Percentiles rank a stretch among this genome's conserved stretches.
phyloP scores from a whole-genome alignment of 805 yeast species.

The Metschnikowia baotianmanensis region DNA sequence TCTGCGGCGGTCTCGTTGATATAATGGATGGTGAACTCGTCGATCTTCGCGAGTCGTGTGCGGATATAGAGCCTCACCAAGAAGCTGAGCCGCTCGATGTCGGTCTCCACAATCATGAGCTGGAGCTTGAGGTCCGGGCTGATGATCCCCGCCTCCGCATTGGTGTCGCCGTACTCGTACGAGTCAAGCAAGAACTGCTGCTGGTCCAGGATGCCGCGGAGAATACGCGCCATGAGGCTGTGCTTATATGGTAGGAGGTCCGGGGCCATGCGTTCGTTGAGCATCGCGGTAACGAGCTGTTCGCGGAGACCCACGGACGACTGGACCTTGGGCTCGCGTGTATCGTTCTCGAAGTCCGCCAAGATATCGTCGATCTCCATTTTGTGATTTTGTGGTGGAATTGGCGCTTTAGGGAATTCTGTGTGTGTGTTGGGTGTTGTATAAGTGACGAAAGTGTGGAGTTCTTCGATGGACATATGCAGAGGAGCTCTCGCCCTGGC shows the following conservation, averaged over 20 bases:
- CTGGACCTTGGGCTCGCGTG: slow-evolving; percentile 10
- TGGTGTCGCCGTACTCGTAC: slow-evolving; percentile 65
- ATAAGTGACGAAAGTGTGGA: too few relatives aligned
- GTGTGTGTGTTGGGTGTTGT: too few relatives aligned
- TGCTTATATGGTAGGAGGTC: slow-evolving; percentile 77
- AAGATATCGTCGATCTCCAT: slow-evolving; percentile 72
- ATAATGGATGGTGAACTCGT: slow-evolving; percentile 61
- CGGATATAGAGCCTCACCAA: slow-evolving; percentile 79
- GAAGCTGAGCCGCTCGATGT: slow-evolving; percentile 82
- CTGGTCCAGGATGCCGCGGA: slow-evolving; percentile 61
- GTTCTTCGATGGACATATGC: too few relatives aligned
- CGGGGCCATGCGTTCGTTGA: slow-evolving; percentile 82
- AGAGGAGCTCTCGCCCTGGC: too few relatives aligned
- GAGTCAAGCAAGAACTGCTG: slow-evolving; percentile 75
- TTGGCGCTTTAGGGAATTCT: too few relatives aligned
- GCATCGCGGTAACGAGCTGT: slow-evolving; percentile 63
- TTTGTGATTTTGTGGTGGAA: slow-evolving; percentile 7
- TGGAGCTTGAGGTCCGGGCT: slow-evolving; percentile 66
- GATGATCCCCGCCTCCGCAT: slow-evolving; percentile 26
- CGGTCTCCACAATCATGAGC: slow-evolving; percentile 84
- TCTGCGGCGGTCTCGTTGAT: slow-evolving; percentile 36
- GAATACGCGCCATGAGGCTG: slow-evolving; percentile 53
- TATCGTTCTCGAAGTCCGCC: slow-evolving; percentile 53
- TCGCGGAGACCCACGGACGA: slow-evolving; percentile 30
- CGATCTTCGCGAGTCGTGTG: slow-evolving; percentile 73